A percentile compares a stretch with the other conserved stretches of the same genome.
These are phyloP conservation scores for Eucalyptus camaldulensis DNA, from an alignment of 345 rosid species.

Conservation along the genomic window DNA sequence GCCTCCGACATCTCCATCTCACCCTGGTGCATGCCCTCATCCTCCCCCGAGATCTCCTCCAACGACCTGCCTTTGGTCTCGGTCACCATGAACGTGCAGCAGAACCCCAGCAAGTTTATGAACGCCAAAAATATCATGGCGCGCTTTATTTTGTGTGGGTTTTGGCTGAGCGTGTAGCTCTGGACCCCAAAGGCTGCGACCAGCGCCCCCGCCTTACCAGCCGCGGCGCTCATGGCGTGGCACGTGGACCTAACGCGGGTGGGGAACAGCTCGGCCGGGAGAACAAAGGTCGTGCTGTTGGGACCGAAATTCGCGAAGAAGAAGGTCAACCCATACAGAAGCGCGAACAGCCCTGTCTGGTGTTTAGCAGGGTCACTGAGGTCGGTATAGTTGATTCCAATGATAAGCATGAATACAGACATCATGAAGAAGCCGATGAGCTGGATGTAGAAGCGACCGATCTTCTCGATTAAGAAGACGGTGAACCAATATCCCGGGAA, in stretches of 20 bases:
- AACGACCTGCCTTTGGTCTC: slow-evolving; percentile 45
- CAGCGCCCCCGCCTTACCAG: slow-evolving; percentile 51
- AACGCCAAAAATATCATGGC: slow-evolving; percentile 32
- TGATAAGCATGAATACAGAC: slow-evolving; percentile 32
- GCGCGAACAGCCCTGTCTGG: slow-evolving; percentile 10
- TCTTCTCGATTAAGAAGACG: slow-evolving; percentile 23
- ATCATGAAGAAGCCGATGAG: slow-evolving; percentile 48
- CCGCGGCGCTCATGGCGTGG: slow-evolving; percentile 44
- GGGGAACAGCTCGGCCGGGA: slow-evolving; percentile 50
- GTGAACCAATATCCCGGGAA: slow-evolving; percentile 66
- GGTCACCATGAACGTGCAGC: slow-evolving; percentile 32
- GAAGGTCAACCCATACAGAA: slow-evolving; percentile 26
- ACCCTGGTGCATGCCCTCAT: neutral
- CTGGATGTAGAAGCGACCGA: slow-evolving; percentile 40
- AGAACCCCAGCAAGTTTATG: slow-evolving; percentile 32
- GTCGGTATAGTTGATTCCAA: slow-evolving; percentile 19
- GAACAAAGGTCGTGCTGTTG: slow-evolving; percentile 45
- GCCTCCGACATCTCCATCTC: neutral
- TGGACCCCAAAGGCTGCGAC: slow-evolving; percentile 41
- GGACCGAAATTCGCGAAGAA: slow-evolving; percentile 63
- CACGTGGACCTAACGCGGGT: slow-evolving; percentile 43
- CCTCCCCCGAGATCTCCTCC: slow-evolving; percentile 60
- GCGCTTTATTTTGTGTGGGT: neutral
- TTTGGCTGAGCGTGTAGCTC: slow-evolving; percentile 3
- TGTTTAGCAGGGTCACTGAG: neutral